Conservation (phyloP, 1,284 basidiomycete genomes). For the Tremellales sp. region DNA sequence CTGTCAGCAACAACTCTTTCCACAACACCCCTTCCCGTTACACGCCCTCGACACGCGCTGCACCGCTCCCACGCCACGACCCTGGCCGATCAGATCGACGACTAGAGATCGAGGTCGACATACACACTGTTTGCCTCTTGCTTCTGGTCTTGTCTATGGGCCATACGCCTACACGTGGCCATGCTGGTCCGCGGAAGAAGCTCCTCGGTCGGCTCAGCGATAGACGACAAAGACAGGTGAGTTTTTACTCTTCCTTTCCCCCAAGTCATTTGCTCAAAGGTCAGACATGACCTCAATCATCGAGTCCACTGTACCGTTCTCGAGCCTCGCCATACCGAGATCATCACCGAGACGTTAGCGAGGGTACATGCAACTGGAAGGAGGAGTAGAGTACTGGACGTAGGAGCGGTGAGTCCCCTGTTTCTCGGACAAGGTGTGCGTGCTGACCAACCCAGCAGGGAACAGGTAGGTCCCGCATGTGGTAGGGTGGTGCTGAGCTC, state of each 20-base stretch:
- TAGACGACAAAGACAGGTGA: not conserved
- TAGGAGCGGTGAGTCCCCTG: constrained; percentile 33
- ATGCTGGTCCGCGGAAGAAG: not conserved
- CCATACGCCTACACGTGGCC: no score
- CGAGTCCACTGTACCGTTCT: constrained; percentile 21
- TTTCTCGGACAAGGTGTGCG: not conserved
- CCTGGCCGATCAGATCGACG: no score
- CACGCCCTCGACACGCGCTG: no score
- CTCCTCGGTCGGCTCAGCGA: not conserved
- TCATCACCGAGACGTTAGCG: constrained; percentile 24
- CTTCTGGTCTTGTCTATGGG: no score
- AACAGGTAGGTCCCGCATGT: constrained; percentile 17
- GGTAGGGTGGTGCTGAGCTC: not conserved
- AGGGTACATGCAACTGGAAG: constrained; percentile 28
- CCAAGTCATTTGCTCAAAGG: not conserved
- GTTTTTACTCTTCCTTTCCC: not conserved
- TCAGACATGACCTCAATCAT: constrained; percentile 5
- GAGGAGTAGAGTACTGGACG: constrained; percentile 34
- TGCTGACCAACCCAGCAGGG: constrained; percentile 14
- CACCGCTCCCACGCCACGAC: no score
- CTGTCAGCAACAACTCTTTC: no score
- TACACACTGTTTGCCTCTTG: no score
- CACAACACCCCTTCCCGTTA: no score
- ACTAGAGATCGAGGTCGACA: no score
- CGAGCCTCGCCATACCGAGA: constrained; percentile 22